These are phyloP conservation scores for Neurospora africana DNA, from an alignment of 495 filamentous ascomycete species.

Conservation along the genomic window DNA sequence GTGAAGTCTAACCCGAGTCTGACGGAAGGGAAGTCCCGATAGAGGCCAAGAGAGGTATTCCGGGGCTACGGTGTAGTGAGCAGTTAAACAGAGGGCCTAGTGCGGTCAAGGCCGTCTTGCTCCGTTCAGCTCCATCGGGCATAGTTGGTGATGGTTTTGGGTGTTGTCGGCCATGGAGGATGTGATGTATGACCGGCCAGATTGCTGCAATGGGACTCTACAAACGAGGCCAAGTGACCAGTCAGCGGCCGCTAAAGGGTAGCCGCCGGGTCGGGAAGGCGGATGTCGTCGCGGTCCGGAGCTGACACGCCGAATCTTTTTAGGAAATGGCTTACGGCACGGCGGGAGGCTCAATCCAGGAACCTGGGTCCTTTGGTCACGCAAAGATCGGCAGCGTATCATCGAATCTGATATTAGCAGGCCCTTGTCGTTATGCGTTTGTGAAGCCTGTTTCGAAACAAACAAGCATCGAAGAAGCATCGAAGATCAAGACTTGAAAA, in stretches of 20 bases:
- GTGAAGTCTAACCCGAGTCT: background rate
- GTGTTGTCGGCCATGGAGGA: background rate
- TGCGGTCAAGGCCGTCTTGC: background rate
- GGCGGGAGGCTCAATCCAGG: constrained; percentile 22
- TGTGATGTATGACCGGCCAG: background rate
- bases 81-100: background rate
- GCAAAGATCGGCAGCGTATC: background rate
- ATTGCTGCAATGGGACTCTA: background rate
- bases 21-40: background rate
- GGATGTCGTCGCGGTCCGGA: constrained; percentile 10
- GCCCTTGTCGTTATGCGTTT: background rate
- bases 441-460: background rate
- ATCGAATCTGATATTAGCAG: background rate
- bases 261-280: background rate
- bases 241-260: background rate
- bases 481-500: background rate
- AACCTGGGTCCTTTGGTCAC: constrained; percentile 4
- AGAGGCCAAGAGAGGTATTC: background rate
- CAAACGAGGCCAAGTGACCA: background rate
- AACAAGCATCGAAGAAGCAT: background rate
- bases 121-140: background rate
- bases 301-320: constrained; percentile 15
- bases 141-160: background rate
- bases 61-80: background rate
- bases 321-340: constrained; percentile 19